phyloP scores from a whole-genome alignment of 2,329 filamentous ascomycete species.

The Fusarium hainanense region DNA sequence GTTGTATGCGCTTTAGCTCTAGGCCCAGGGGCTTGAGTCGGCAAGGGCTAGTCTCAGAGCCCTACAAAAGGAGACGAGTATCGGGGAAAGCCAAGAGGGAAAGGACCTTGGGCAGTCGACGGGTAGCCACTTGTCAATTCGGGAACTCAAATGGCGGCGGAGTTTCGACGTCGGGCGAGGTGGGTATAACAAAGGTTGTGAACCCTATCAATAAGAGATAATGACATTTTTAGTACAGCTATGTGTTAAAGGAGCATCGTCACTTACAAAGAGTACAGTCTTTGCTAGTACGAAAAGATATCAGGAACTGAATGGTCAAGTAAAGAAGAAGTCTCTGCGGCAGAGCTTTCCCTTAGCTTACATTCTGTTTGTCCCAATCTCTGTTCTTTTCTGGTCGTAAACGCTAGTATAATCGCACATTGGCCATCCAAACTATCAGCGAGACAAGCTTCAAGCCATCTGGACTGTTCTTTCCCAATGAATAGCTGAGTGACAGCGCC shows the following conservation, averaged over 20 bases:
- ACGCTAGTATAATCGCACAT: neutral
- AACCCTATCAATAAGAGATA: neutral
- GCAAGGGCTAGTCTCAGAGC: neutral
- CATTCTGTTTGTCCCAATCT: neutral
- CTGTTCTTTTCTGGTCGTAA: neutral
- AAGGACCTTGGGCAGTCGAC: neutral
- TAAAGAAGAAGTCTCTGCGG: neutral
- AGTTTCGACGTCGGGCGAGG: neutral
- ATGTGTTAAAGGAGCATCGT: neutral
- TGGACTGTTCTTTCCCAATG: neutral
- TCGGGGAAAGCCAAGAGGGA: neutral
- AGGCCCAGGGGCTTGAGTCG: neutral
- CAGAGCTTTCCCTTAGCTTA: neutral
- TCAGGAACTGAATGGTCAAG: neutral
- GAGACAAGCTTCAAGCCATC: neutral
- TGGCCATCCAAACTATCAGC: neutral
- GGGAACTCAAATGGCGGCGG: neutral
- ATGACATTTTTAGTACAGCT: neutral
- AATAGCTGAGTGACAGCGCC: neutral
- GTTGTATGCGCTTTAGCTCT: neutral
- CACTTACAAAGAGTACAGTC: neutral
- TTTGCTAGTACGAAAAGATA: neutral
- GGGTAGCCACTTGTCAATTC: neutral
- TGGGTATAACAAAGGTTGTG: neutral
- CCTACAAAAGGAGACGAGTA: neutral